phyloP scores from a whole-genome alignment of 148 eudicot genomes.

The Talinum fruticosum region DNA sequence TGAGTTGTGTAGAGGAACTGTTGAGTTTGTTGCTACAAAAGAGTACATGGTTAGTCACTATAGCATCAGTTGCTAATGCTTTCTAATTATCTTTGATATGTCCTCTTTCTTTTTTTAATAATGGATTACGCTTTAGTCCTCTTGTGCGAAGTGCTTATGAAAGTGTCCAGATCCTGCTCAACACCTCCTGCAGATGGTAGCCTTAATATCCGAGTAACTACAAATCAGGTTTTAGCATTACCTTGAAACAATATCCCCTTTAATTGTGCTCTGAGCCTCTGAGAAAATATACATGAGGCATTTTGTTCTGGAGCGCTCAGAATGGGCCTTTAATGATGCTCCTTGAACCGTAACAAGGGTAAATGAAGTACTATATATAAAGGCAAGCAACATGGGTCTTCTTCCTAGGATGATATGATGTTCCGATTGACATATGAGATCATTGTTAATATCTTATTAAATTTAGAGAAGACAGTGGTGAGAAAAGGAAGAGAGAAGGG shows the following conservation, averaged over 20 bases:
- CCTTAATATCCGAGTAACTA: background rate
- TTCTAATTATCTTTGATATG: background rate
- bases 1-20: slow-evolving; percentile 93
- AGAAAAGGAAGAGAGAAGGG: background rate
- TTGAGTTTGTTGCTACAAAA: slow-evolving; percentile 93
- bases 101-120: background rate
- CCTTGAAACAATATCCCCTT: background rate
- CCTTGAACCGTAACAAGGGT: background rate
- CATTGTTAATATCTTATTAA: background rate
- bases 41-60: slow-evolving; percentile 66
- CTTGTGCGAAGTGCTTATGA: background rate
- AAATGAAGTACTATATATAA: background rate
- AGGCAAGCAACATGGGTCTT: background rate
- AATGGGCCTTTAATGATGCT: background rate
- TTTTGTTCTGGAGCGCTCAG: background rate
- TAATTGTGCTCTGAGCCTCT: background rate
- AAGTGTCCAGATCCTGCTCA: background rate
- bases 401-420: background rate
- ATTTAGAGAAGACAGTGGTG: background rate
- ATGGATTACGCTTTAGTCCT: background rate
- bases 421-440: background rate
- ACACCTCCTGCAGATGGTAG: background rate
- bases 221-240: background rate
- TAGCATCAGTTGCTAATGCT: slow-evolving; percentile 2
- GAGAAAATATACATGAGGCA: background rate